These are phyloP conservation scores for Galium porrigens DNA, from an alignment of 305 asterid genomes.

Conservation along the genomic window DNA sequence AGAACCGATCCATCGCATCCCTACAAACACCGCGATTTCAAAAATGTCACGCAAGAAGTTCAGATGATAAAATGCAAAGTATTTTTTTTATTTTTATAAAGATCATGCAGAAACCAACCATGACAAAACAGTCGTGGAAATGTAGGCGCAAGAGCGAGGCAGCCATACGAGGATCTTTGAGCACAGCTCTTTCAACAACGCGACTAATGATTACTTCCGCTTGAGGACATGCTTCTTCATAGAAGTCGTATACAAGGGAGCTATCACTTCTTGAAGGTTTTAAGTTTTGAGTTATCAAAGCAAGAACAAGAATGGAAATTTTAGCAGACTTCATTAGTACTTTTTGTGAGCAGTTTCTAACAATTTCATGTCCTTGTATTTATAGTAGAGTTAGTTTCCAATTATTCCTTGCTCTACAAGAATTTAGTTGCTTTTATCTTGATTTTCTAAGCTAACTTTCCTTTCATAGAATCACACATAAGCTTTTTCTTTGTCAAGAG, in stretches of 20 bases:
- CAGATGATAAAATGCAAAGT: neutral
- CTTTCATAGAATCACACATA: conserved; percentile 7
- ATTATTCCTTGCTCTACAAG: neutral
- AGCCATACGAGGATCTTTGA: conserved; percentile 27
- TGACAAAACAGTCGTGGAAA: conserved; percentile 28
- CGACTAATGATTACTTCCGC: conserved; percentile 20
- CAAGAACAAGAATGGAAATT: neutral
- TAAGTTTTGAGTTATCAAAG: neutral
- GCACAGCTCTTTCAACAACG: conserved; percentile 19
- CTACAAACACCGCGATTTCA: neutral
- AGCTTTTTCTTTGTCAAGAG: conserved; percentile 8
- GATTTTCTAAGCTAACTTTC: conserved; percentile 11
- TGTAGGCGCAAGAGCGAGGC: conserved; percentile 27
- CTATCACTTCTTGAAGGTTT: conserved; percentile 8
- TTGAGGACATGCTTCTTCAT: conserved; percentile 18
- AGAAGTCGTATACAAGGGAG: conserved; percentile 15
- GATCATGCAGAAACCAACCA: conserved; percentile 20
- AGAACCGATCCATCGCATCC: conserved; percentile 28
- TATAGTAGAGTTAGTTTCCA: neutral
- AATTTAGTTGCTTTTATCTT: conserved; percentile 9
- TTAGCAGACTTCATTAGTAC: conserved; percentile 9
- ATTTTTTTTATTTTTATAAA: neutral
- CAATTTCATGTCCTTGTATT: neutral
- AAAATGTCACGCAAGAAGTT: neutral
- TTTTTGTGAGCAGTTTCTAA: neutral